Percentiles rank a stretch among this genome's conserved stretches.
These are phyloP conservation scores for Parathielavia hyrcaniae DNA, from an alignment of 495 filamentous ascomycete species.

Conservation along the genomic window DNA sequence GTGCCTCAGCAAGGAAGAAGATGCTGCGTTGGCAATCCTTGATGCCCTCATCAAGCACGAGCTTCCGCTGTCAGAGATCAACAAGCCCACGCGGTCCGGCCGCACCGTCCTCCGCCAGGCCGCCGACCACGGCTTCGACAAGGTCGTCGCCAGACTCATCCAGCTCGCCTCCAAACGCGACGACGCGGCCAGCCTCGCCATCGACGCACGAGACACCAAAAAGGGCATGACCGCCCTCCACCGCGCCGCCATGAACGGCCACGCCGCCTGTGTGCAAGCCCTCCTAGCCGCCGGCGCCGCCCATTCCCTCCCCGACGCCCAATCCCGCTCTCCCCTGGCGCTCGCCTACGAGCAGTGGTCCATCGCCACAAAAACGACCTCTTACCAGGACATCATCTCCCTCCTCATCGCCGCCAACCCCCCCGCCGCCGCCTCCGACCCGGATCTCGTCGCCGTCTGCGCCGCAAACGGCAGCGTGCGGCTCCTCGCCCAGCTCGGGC, in stretches of 20 bases:
- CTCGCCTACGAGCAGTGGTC: conserved; percentile 27
- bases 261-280: conserved; percentile 15
- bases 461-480: conserved; percentile 21
- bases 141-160: conserved; percentile 18
- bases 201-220: conserved; percentile 20
- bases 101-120: conserved; percentile 27
- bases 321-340: conserved; percentile 14
- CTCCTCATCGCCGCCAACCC: conserved; percentile 18
- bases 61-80: conserved; percentile 23
- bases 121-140: conserved; percentile 20
- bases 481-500: conserved; percentile 19
- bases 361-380: conserved; percentile 1
- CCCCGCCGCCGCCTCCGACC: conserved; percentile 11
- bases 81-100: conserved; percentile 12
- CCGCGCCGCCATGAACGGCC: conserved; percentile 26
- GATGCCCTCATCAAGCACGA: conserved; percentile 18
- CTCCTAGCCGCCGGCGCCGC: conserved; percentile 16
- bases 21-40: conserved; percentile 16
- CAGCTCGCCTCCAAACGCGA: not conserved
- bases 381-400: conserved; percentile 21
- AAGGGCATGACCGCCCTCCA: conserved; percentile 29
- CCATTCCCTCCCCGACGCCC: conserved; percentile 9
- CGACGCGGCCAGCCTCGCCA: conserved; percentile 8
- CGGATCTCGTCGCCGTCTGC: conserved; percentile 21
- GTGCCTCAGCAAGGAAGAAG: conserved; percentile 16